Evolutionary conservation across 2,329 filamentous ascomycete genomes (phyloP).

Genomic region (Diplodia sapinea): DNA sequence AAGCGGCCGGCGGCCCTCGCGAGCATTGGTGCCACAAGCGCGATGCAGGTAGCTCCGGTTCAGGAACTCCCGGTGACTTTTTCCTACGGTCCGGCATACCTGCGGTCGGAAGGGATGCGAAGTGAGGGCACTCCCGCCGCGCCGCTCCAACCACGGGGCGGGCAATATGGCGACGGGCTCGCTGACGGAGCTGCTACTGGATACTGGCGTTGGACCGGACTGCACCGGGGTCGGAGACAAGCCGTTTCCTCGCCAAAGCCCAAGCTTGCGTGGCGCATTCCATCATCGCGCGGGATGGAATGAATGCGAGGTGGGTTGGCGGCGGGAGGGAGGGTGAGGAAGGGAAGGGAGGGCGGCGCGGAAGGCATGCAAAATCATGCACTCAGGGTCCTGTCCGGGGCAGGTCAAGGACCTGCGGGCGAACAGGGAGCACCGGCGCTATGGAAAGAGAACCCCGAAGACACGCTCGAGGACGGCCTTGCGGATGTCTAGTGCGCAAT

Average conservation of each 20-base stretch:
- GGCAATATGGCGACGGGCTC: constrained; percentile 10
- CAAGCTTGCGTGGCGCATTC: constrained; percentile 22
- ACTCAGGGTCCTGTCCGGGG: constrained; percentile 19
- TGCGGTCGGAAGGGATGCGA: constrained; percentile 19
- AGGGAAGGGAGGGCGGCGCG: constrained; percentile 7
- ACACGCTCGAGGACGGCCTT: neutral
- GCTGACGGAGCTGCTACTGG: constrained; percentile 14
- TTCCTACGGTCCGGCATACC: constrained; percentile 2
- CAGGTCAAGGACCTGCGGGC: neutral
- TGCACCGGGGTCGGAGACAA: constrained; percentile 8
- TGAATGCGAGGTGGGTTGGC: neutral
- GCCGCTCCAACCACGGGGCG: constrained; percentile 13
- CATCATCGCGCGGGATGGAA: constrained; percentile 28
- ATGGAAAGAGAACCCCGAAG: neutral
- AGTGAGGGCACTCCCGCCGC: neutral
- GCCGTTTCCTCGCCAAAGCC: constrained; percentile 9
- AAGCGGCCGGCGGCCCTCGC: constrained; percentile 15
- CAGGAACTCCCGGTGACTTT: constrained; percentile 19
- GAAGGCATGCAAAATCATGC: constrained; percentile 21
- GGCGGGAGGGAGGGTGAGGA: constrained; percentile 3
- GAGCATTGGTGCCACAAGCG: constrained; percentile 21
- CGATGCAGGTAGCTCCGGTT: constrained; percentile 22
- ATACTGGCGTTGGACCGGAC: constrained; percentile 20
- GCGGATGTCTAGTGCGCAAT: constrained; percentile 1
- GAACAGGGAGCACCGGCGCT: neutral